phyloP scores from a whole-genome alignment of 148 eudicot species.

The Camellia sinensis region DNA sequence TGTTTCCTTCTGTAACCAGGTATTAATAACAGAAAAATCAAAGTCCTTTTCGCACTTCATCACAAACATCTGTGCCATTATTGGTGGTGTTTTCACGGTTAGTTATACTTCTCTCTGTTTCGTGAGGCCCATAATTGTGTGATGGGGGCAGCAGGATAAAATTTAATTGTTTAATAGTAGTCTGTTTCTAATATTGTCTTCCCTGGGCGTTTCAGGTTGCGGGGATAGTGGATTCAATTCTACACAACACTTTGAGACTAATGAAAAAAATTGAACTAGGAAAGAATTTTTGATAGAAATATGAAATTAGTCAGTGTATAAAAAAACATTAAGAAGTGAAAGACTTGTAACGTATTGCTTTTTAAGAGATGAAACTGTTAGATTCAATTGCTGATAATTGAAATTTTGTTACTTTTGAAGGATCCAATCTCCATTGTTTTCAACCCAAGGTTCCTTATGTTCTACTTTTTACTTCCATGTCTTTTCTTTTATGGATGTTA shows the following conservation, averaged over 20 bases:
- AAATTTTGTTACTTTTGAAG: no score
- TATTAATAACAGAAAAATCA: conserved; percentile 60
- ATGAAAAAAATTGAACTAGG: conserved; percentile 90
- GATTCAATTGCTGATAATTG: no score
- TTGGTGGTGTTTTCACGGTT: conserved; percentile 98
- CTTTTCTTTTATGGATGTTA: no score
- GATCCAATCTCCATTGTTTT: no score
- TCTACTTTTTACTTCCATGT: no score
- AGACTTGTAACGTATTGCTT: no score
- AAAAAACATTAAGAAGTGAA: neutral
- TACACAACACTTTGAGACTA: conserved; percentile 72
- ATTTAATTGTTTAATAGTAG: no score
- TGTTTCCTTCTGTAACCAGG: conserved; percentile 40
- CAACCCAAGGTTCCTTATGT: no score
- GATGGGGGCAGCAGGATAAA: no score
- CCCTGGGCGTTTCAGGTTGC: conserved; percentile 69
- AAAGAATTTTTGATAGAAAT: conserved; percentile 56
- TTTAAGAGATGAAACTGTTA: no score
- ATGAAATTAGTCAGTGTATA: conserved; percentile 14
- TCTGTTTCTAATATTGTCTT: neutral
- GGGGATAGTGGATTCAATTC: conserved; percentile 83
- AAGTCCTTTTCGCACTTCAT: conserved; percentile 88
- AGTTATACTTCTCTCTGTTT: conserved; percentile 18
- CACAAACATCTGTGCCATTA: conserved; percentile 88
- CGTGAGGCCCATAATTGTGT: no score